Evolutionary conservation across 73 alveolate species (phyloP), one percentile per base, ranked within the genome.

Genomic region (Paramecium sonneborni): DNA sequence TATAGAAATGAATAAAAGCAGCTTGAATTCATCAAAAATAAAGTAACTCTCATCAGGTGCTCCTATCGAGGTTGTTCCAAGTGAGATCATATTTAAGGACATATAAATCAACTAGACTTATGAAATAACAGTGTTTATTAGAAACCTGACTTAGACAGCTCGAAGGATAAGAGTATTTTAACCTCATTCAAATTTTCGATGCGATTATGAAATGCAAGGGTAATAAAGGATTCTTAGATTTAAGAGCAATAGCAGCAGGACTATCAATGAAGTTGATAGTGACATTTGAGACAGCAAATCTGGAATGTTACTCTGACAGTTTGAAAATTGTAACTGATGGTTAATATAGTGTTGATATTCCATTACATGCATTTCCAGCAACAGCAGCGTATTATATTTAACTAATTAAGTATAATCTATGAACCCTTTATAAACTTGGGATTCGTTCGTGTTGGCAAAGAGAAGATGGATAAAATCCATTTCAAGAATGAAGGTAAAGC

Each of bases 401-500:
- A 35, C 38, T 72, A 72, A 28, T 35, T 34, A 21, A 72, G 86
- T 18, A 95, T 98, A 39, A 98, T 96, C 91, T 98, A 97, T 93
- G 99, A 98, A 79, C 99, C 99, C 14, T 93, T 98, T 48, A 97
- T 98, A 28, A 97, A 98, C 89, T 91, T 98, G 93, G 98, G 98
- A 26, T 97, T 98, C 92, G 97, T 97, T n/a, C 97, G 98, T 9
- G 96, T 97, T 39, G 96, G 97, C n/a, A 93, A 96, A 44, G 97
- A 96, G 68, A 98, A 96, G 91, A 86, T 93, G 15, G 99, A 97
- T 68, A 92, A 82, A 9, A 96, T 98, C 67, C 96, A 95, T 84
- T 98, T 98, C 96, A 95, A 96, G 93, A 98, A 98, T 85, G 99
- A 98, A 92, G 99, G 99, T 0, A 95, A 97, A 26, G 97, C 96